Conservation (phyloP, 169 alveolate genomes). For the Haemoproteus tartakovskyi region DNA sequence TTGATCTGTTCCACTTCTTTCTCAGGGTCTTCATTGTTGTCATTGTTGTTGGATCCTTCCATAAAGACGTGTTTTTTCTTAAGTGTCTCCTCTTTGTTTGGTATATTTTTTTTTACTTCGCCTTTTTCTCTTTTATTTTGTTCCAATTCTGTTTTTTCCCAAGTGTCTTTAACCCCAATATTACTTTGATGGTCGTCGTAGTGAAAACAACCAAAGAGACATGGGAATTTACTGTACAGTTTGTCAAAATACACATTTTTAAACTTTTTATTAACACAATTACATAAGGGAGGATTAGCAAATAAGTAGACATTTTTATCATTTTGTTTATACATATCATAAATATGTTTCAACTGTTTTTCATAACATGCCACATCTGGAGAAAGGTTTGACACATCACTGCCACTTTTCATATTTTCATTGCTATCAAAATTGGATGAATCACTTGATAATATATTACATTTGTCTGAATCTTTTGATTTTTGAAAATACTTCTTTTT, state of each 20-base stretch:
- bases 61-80: too few species aligned
- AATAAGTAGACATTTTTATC: constrained; percentile 45
- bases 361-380: constrained; percentile 49
- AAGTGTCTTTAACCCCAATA: not conserved
- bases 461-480: too few species aligned
- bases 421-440: too few species aligned
- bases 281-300: constrained; percentile 64
- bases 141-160: not conserved
- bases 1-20: not conserved
- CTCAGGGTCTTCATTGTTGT: not conserved
- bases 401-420: too few species aligned
- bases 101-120: not conserved
- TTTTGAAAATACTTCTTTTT: not conserved
- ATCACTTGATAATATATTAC: too few species aligned
- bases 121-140: not conserved
- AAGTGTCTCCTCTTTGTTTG: not conserved
- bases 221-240: constrained; percentile 22
- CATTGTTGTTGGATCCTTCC: not conserved
- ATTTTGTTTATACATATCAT: constrained; percentile 59
- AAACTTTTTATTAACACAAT: constrained; percentile 17
- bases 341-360: constrained; percentile 61
- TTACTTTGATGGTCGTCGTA: not conserved
- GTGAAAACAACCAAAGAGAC: constrained; percentile 34
- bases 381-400: constrained; percentile 46
- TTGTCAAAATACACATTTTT: constrained; percentile 25